Conservation (phyloP, 1,284 basidiomycete genomes). For the Bondarzewia mesenterica region DNA sequence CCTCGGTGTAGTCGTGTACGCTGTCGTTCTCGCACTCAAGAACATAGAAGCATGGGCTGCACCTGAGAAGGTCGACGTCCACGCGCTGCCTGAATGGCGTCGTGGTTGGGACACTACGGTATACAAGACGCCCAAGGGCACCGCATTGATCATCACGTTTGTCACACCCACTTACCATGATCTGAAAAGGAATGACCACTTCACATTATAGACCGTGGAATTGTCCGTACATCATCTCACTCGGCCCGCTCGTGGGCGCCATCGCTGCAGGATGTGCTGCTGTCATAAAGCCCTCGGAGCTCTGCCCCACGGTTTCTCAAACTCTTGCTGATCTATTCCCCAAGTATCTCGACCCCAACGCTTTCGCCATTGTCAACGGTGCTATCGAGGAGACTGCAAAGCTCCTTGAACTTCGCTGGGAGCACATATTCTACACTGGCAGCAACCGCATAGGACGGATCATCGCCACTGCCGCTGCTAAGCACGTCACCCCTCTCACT, state of each 20-base stretch:
- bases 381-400: constrained; percentile 40
- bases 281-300: constrained; percentile 56
- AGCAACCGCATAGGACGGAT: constrained; percentile 47
- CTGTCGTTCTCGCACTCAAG: constrained; percentile 39
- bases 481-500: constrained; percentile 52
- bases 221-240: constrained; percentile 42
- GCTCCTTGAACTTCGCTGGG: constrained; percentile 50
- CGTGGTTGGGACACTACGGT: constrained; percentile 35
- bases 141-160: constrained; percentile 33
- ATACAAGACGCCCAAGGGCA: constrained; percentile 44
- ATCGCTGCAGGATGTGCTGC: constrained; percentile 54
- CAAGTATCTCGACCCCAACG: constrained; percentile 51
- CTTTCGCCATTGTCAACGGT: constrained; percentile 46
- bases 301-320: constrained; percentile 40
- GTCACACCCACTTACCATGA: constrained; percentile 8
- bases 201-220: constrained; percentile 48
- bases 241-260: constrained; percentile 47
- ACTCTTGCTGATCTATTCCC: constrained; percentile 51
- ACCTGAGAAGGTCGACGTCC: constrained; percentile 29
- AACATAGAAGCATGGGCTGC: constrained; percentile 45
- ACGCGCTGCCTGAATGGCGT: constrained; percentile 26
- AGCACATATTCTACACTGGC: constrained; percentile 50
- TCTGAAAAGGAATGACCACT: neutral
- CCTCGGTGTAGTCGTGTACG: constrained; percentile 30
- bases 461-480: constrained; percentile 54